A percentile compares a stretch with the other conserved stretches of the same genome.
Evolutionary conservation across 208 protist genomes (phyloP).

Genomic region (Lotmaria passim): DNA sequence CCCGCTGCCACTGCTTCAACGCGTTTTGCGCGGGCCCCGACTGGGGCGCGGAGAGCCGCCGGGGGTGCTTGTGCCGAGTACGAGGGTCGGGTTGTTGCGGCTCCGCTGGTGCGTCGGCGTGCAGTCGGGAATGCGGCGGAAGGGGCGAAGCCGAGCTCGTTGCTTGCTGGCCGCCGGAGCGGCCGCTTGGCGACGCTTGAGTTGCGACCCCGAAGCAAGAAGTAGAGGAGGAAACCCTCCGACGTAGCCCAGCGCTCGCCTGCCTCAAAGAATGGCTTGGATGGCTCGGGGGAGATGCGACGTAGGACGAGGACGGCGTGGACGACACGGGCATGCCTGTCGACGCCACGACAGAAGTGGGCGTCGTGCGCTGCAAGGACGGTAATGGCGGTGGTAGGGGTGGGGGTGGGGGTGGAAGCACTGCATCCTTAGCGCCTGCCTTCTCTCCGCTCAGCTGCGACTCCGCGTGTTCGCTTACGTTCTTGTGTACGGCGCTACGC

Average conservation of each 20-base stretch:
- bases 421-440: not conserved
- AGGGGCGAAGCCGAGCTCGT: not conserved
- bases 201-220: too few species aligned
- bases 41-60: not conserved
- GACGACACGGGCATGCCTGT: too few species aligned
- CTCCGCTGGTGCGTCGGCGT: not conserved
- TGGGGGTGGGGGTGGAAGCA: not conserved
- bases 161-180: too few species aligned
- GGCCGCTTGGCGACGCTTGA: too few species aligned
- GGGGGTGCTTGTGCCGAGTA: not conserved
- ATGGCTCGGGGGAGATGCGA: too few species aligned
- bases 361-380: too few species aligned
- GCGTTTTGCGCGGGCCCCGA: not conserved
- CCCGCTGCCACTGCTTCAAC: constrained; percentile 8
- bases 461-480: not conserved
- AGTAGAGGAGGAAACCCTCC: too few species aligned
- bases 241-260: too few species aligned
- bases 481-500: constrained; percentile 10
- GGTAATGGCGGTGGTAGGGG: not conserved
- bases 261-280: too few species aligned
- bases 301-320: not conserved
- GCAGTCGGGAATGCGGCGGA: not conserved
- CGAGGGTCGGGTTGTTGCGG: not conserved
- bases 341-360: not conserved
- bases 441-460: too few species aligned